phyloP scores from a whole-genome alignment of 139 green algal genomes.

The Chlorella sp. region DNA sequence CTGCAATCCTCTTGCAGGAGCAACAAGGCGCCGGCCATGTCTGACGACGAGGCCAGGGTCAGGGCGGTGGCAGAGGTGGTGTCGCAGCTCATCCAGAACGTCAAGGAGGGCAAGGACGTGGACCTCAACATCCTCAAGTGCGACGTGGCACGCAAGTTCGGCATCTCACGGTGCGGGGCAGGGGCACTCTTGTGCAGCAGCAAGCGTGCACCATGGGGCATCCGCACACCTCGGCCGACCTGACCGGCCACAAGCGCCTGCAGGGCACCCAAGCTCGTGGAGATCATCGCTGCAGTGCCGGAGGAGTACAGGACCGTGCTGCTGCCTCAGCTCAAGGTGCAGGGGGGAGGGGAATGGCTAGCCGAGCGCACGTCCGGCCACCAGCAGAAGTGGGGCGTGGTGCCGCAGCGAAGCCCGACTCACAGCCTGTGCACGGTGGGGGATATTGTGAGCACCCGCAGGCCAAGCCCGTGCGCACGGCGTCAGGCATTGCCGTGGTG shows the following conservation, averaged over 20 bases:
- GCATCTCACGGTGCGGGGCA: constrained; percentile 10
- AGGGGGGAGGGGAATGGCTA: no score
- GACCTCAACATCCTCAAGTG: constrained; percentile 69
- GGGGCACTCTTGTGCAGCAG: not conserved
- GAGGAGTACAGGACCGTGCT: constrained; percentile 81
- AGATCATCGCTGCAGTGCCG: constrained; percentile 95
- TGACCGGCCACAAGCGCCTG: no score
- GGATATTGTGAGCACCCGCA: no score
- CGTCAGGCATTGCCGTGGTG: constrained; percentile 95
- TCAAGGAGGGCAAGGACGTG: constrained; percentile 67
- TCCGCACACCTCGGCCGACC: no score
- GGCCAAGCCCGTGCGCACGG: constrained; percentile 87
- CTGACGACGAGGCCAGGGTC: constrained; percentile 47
- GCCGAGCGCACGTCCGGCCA: no score
- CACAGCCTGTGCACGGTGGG: no score
- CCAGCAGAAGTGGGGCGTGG: no score
- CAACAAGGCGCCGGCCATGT: not conserved
- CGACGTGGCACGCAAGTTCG: constrained; percentile 32
- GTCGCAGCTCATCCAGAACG: constrained; percentile 48
- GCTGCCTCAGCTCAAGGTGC: constrained; percentile 69
- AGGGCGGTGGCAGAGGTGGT: constrained; percentile 79
- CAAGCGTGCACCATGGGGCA: no score
- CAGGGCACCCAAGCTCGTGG: constrained; percentile 88
- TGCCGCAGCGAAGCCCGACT: no score
- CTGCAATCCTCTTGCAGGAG: no score